Evolutionary conservation across 2,329 filamentous ascomycete genomes (phyloP).

Genomic region (Rhynchosporium graminicola): DNA sequence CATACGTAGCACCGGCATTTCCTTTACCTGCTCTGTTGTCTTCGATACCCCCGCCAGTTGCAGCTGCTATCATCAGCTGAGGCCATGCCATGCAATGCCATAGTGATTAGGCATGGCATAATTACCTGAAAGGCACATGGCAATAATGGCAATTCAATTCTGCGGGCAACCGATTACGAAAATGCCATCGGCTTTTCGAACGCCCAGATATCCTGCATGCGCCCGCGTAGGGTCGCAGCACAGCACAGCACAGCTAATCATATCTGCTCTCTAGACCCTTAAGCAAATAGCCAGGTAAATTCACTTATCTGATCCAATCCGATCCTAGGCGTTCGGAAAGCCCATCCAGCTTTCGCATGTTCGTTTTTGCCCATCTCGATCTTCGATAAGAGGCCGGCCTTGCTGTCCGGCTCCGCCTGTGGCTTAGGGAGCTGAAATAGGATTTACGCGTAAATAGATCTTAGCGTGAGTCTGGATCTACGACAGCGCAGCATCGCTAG

Average conservation of each 20-base stretch:
- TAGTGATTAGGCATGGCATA: too few species aligned
- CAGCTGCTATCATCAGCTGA: background rate
- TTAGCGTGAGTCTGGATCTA: background rate
- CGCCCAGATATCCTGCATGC: background rate
- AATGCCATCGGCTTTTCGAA: background rate
- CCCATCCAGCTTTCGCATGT: conserved; percentile 12
- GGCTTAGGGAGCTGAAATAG: background rate
- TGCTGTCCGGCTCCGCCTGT: background rate
- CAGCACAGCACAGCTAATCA: conserved; percentile 18
- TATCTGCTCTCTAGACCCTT: conserved; percentile 23
- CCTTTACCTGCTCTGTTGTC: background rate
- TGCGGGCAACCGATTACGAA: background rate
- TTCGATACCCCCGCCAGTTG: background rate
- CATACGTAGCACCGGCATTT: too few species aligned
- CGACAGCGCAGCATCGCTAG: background rate
- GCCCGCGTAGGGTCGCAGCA: background rate
- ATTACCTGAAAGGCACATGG: background rate
- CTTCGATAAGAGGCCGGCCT: too few species aligned
- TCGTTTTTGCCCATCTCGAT: too few species aligned
- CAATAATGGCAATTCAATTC: background rate
- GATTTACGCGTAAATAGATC: background rate
- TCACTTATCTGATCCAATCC: conserved; percentile 5
- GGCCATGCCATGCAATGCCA: background rate
- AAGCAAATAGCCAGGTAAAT: conserved; percentile 26
- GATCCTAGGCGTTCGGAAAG: conserved; percentile 9